Conservation (phyloP, 2,329 filamentous ascomycete species). For the Simplicillium aogashimaense region DNA sequence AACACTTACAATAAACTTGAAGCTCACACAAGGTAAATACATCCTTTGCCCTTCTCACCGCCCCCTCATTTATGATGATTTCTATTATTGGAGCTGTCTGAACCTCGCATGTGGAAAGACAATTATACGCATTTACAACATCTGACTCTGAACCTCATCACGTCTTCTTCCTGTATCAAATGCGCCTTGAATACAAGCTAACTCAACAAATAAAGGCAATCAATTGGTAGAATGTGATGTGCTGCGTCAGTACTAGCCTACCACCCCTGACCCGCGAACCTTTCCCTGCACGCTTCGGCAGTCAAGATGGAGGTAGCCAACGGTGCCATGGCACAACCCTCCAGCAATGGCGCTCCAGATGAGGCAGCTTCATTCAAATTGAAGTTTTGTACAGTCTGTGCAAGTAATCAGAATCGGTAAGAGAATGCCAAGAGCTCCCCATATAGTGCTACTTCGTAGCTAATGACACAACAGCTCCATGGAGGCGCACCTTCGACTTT, state of each 20-base stretch:
- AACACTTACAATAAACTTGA: too few species aligned
- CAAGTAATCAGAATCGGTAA: constrained; percentile 93
- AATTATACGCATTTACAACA: constrained; percentile 46
- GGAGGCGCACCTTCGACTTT: constrained; percentile 94
- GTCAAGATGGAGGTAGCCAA: constrained; percentile 31
- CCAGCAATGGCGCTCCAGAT: constrained; percentile 35
- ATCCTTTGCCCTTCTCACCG: too few species aligned
- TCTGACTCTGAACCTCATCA: constrained; percentile 18
- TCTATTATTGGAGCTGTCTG: constrained; percentile 71
- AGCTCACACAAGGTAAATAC: too few species aligned
- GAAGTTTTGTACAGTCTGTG: constrained; percentile 97
- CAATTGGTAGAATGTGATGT: background rate
- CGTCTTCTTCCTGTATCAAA: background rate
- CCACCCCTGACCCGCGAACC: background rate
- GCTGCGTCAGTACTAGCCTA: background rate
- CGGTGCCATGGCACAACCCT: constrained; percentile 21
- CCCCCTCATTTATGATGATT: constrained; percentile 29
- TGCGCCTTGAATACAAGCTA: background rate
- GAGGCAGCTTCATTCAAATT: constrained; percentile 66
- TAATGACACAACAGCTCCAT: constrained; percentile 54
- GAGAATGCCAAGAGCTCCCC: constrained; percentile 13
- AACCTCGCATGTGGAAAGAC: constrained; percentile 53
- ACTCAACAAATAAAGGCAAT: background rate
- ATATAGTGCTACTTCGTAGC: background rate
- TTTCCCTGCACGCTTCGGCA: background rate